A percentile compares a stretch with the other conserved stretches of the same genome.
Evolutionary conservation across 2,329 filamentous ascomycete genomes (phyloP).

Genomic region (Aspergillus pseudotamarii): DNA sequence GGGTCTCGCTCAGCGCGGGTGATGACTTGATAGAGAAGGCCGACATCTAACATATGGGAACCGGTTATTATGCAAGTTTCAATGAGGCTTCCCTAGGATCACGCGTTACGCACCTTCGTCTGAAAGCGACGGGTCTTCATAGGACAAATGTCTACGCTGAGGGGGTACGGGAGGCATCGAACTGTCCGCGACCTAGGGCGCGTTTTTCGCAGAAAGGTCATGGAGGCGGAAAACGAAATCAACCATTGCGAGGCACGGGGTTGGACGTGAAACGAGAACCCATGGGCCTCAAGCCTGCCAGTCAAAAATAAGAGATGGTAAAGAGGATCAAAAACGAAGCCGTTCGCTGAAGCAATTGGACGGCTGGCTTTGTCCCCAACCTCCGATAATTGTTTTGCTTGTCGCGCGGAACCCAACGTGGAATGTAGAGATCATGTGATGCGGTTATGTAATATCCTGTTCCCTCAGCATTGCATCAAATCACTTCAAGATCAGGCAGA

Average conservation of each 20-base stretch:
- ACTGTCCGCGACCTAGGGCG: slow-evolving; percentile 49
- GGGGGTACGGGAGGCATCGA: slow-evolving; percentile 54
- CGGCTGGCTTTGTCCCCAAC: slow-evolving; percentile 11
- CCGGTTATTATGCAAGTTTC: slow-evolving; percentile 7
- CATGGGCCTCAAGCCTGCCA: slow-evolving; percentile 12
- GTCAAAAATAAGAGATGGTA: not conserved
- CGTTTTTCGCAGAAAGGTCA: slow-evolving; percentile 47
- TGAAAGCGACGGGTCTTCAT: slow-evolving; percentile 54
- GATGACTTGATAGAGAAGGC: slow-evolving; percentile 76
- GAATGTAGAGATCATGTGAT: slow-evolving; percentile 18
- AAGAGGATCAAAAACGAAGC: slow-evolving; percentile 1
- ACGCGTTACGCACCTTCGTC: slow-evolving; percentile 57
- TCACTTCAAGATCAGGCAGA: not conserved
- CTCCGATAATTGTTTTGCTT: slow-evolving; percentile 18
- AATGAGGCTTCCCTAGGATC: not conserved
- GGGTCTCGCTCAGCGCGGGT: slow-evolving; percentile 68
- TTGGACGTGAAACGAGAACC: slow-evolving; percentile 7
- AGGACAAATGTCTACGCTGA: slow-evolving; percentile 43
- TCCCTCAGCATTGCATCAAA: not conserved
- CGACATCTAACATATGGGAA: slow-evolving; percentile 65
- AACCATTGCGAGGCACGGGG: slow-evolving; percentile 41
- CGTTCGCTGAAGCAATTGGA: slow-evolving; percentile 8
- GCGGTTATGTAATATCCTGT: slow-evolving; percentile 19
- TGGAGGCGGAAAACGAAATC: slow-evolving; percentile 42
- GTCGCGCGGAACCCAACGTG: slow-evolving; percentile 23